Evolutionary conservation across 306 rosid species (phyloP), one percentile per base, ranked within the genome.

Genomic region (Ormosia emarginata): DNA sequence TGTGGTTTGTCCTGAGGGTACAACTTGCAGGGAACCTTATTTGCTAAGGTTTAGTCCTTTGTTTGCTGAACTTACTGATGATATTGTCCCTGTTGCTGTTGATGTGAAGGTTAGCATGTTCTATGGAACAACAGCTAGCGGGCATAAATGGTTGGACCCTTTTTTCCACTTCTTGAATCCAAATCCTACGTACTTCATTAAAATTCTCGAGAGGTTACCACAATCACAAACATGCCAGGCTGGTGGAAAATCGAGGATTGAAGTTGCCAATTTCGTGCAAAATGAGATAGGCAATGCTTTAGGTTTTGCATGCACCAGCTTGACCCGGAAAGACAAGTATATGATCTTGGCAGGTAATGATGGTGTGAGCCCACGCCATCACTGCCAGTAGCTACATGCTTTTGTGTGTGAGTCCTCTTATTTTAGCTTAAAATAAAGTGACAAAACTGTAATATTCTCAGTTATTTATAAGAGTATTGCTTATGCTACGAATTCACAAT

Each of bases 1-100:
- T 3, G 97, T 87, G 15, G 92, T 93, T 4, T 93, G 96, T 63
- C 93, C 97, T 5, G 97, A 93, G 81, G 96, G 97, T 17, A 93
- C 97, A 13, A 93, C 97, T 0, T 91, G 97, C 65, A 87, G 97
- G 24, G 95, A 93, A 65, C 97, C 95, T 11, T 93, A 83, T 71
- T 64, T 93, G 52, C 81, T 93, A 40, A 86, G 97, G 85, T 93
- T 91, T 61, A 93, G 97, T 75, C 94, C 95, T 17, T 43, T 93
- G 17, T 93, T 93, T 79, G 88, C 97, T 3, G 97, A 90, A 69
- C 53, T 91, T 0, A 86, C 88, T 0, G 90, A 91, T 44, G 83
- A 90, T 37, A 87, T 93, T 56, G 89, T 88, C 24, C 95, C 94
- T 24, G 91, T 93, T 15, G 95, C 95, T 44, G 9, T 93, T 0